Base-by-base conservation (phyloP, 768 basidiomycete genomes). In the Tylopilus rubrobrunneus region DNA sequence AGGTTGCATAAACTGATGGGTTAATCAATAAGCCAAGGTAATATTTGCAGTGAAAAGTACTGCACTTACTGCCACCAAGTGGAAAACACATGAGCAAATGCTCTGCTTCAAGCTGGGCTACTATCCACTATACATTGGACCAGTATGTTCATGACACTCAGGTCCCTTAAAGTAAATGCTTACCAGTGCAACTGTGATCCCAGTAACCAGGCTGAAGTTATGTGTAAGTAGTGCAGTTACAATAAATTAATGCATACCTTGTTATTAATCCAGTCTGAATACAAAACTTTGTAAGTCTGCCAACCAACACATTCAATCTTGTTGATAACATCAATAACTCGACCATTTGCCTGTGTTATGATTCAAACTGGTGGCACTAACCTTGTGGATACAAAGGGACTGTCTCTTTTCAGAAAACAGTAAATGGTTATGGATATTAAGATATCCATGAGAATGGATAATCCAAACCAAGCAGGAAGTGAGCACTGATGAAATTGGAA, bases 221-320 rank as follows among this genome's bases (percentile, higher is more conserved):
- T 31, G 1, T 11, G 36, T 60, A 2, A 66, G 15, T 2, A 43
- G 21, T 1, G 33, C 7, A 27, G 1, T 34, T 39, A 5, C 10
- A 4, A 29, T 31, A 47, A 39, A 49, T 14, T 2, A 48, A 45
- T 42, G 45, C 45, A 51, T 45, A 56, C 67, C 64, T 45, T 10
- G 69, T 68, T 36, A 67, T 50, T 1, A 65, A 29, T 7, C 67
- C 67, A 56, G 69, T 68, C 21, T 68, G 69, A 19, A 62, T 55
- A 11, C 28, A 56, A 52, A 68, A 62, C 3, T 10, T 64, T 47
- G 31, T 41, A 0, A 68, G 43, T 19, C 25, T 65, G 33, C 50
- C 28, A 34, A 71, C 37, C 37, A 60, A 44, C 31, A 60, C 34
- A 2, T 33, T 37, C 10, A 64, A 45, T 21, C 67, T 68, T 0